Conservation (phyloP, 2,329 filamentous ascomycete genomes). For the Paecilomyces variotii region DNA sequence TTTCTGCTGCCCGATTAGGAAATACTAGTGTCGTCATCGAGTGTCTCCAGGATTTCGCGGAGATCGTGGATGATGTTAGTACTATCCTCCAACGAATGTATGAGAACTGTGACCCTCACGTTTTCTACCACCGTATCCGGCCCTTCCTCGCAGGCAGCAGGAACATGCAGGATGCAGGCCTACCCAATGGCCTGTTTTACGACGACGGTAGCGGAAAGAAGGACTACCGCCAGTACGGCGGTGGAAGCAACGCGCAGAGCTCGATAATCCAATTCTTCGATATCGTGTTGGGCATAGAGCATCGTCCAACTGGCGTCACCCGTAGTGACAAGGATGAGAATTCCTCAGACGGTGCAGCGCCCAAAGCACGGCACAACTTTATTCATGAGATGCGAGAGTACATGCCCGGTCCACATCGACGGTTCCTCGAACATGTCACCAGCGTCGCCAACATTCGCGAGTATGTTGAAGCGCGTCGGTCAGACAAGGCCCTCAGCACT, state of each 20-base stretch:
- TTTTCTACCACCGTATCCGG: constrained; percentile 95
- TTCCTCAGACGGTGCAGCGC: constrained; percentile 38
- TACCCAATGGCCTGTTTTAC: constrained; percentile 81
- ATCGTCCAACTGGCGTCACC: constrained; percentile 75
- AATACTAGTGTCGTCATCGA: constrained; percentile 65
- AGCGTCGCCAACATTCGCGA: constrained; percentile 77
- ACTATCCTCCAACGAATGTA: constrained; percentile 79
- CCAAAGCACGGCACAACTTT: constrained; percentile 68
- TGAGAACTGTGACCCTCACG: constrained; percentile 85
- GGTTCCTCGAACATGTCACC: constrained; percentile 75
- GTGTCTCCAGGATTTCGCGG: constrained; percentile 74
- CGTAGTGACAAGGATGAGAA: constrained; percentile 35
- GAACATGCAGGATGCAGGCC: constrained; percentile 91
- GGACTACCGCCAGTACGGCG: constrained; percentile 75
- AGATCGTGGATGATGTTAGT: constrained; percentile 78
- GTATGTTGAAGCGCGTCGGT: constrained; percentile 59
- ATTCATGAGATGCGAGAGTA: constrained; percentile 95
- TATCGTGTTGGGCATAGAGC: constrained; percentile 78
- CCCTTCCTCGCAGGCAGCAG: constrained; percentile 93
- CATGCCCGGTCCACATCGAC: constrained; percentile 89
- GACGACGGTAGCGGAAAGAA: constrained; percentile 65
- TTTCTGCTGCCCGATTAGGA: constrained; percentile 64
- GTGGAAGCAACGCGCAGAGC: constrained; percentile 94
- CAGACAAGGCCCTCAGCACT: constrained; percentile 59
- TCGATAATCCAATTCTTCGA: constrained; percentile 98